A percentile compares a stretch with the other conserved stretches of the same genome.
Evolutionary conservation across 352 stramenopile species (phyloP).

Genomic region (Peronosclerospora sorghi): DNA sequence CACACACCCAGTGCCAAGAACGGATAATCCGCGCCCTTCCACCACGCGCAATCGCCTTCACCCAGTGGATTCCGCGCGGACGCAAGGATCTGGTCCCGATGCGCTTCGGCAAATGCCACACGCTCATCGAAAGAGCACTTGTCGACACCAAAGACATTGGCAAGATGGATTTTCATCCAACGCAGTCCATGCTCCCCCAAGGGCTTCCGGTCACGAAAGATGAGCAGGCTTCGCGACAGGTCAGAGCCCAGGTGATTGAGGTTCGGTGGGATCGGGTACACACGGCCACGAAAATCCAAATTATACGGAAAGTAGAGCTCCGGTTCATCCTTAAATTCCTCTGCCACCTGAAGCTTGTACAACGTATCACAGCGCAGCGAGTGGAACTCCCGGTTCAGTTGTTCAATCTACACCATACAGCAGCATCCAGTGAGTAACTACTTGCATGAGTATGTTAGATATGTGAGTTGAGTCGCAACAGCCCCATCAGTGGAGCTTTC

Average conservation of each 20-base stretch:
- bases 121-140: slow-evolving; percentile 97
- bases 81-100: slow-evolving; percentile 90
- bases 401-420: slow-evolving; percentile 41
- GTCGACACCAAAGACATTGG: slow-evolving; percentile 80
- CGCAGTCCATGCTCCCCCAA: slow-evolving; percentile 91
- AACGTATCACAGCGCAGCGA: slow-evolving; percentile 91
- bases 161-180: slow-evolving; percentile 98
- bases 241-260: slow-evolving; percentile 98
- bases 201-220: slow-evolving; percentile 92
- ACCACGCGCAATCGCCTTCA: slow-evolving; percentile 81
- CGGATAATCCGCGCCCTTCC: slow-evolving; percentile 94
- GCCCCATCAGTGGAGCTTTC: slow-evolving; percentile 14
- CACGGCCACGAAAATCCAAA: slow-evolving; percentile 97
- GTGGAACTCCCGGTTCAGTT: slow-evolving; percentile 85
- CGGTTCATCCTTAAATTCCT: slow-evolving; percentile 93
- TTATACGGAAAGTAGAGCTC: slow-evolving; percentile 99
- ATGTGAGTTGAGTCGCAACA: slow-evolving; percentile 27
- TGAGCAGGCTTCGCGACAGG: slow-evolving; percentile 93
- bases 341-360: slow-evolving; percentile 93
- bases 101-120: slow-evolving; percentile 88
- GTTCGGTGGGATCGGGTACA: slow-evolving; percentile 97
- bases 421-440: slow-evolving; percentile 1
- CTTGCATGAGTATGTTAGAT: neutral
- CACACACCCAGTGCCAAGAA: slow-evolving; percentile 97
- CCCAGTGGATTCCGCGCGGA: slow-evolving; percentile 86